Evolutionary conservation across 176 grass and related monocot species (phyloP).

Genomic region (Canna indica): DNA sequence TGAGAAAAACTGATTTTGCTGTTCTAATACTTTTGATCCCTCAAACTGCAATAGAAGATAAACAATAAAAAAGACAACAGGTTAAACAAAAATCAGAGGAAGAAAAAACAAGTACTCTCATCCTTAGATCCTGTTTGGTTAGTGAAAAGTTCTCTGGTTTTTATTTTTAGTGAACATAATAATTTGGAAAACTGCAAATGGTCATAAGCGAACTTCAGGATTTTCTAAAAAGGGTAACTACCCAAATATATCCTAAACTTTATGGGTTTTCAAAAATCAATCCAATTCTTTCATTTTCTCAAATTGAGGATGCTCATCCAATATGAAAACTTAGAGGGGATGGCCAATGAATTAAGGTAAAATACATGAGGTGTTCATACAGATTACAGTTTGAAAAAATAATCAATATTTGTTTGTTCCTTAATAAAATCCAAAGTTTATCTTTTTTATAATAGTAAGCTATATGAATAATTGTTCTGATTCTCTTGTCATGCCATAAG

Average conservation of each 20-base stretch:
- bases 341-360: too few relatives aligned
- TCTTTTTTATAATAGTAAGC: background rate
- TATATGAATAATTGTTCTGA: background rate
- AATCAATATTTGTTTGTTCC: background rate
- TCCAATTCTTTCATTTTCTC: too few relatives aligned
- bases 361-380: background rate
- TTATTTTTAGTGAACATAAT: too few relatives aligned
- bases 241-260: too few relatives aligned
- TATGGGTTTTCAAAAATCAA: too few relatives aligned
- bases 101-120: background rate
- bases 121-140: too few relatives aligned
- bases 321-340: too few relatives aligned
- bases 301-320: too few relatives aligned
- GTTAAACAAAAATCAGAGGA: background rate
- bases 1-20: slow-evolving; percentile 69
- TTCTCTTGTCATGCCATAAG: background rate
- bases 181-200: too few relatives aligned
- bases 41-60: slow-evolving; percentile 46
- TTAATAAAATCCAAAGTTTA: background rate
- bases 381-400: background rate
- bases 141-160: too few relatives aligned
- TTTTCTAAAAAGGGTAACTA: too few relatives aligned
- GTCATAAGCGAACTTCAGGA: too few relatives aligned
- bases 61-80: background rate
- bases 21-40: slow-evolving; percentile 46